These are phyloP conservation scores for Leptographium galeiforme DNA, from an alignment of 2,329 filamentous ascomycete species.

Conservation along the genomic window DNA sequence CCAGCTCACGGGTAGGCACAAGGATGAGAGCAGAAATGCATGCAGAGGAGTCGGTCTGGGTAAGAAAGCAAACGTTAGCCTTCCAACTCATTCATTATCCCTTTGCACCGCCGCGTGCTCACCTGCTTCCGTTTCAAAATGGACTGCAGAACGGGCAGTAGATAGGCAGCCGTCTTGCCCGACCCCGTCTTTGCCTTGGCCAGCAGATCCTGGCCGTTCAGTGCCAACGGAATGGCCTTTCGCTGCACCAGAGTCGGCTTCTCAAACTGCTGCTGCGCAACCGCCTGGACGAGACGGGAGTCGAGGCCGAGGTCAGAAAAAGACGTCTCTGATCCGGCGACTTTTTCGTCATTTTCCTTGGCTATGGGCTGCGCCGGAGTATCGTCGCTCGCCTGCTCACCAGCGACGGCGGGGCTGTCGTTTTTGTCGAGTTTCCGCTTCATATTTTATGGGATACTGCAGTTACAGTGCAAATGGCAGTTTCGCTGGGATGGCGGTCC, in stretches of 20 bases:
- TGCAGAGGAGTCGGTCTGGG: conserved; percentile 33
- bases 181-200: conserved; percentile 91
- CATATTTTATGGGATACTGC: conserved; percentile 22
- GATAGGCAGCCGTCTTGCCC: conserved; percentile 93
- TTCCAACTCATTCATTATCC: too few species aligned
- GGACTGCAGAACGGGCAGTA: conserved; percentile 75
- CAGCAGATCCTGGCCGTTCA: conserved; percentile 79
- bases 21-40: conserved; percentile 70
- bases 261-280: conserved; percentile 72
- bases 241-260: conserved; percentile 81
- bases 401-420: conserved; percentile 16
- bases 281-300: conserved; percentile 69
- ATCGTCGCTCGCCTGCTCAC: conserved; percentile 7
- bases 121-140: conserved; percentile 61
- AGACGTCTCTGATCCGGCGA: conserved; percentile 3
- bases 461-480: neutral
- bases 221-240: conserved; percentile 73
- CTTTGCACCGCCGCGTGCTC: neutral
- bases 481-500: neutral
- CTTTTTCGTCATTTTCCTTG: conserved; percentile 11
- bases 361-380: neutral
- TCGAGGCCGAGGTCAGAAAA: conserved; percentile 76
- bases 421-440: conserved; percentile 47
- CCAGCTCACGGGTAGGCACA: conserved; percentile 87
- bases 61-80: neutral